These are phyloP conservation scores for Nemania abortiva DNA, from an alignment of 2,329 filamentous ascomycete genomes.

Conservation along the genomic window DNA sequence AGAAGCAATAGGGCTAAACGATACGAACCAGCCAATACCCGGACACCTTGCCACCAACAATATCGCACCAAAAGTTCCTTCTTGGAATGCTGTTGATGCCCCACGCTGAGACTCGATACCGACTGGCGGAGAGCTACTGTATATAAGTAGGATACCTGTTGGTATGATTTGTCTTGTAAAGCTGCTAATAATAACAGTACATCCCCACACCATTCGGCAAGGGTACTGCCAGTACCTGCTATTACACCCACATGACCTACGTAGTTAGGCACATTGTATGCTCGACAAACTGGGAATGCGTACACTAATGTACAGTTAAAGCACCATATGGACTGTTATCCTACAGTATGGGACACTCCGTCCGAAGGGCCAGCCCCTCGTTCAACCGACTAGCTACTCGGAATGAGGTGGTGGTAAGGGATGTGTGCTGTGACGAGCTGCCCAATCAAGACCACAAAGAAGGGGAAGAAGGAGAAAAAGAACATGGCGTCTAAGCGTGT, in stretches of 20 bases:
- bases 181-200: conserved; percentile 28
- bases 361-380: not conserved
- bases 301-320: not conserved
- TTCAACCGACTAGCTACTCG: not conserved
- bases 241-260: not conserved
- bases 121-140: conserved; percentile 17
- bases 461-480: not conserved
- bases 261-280: not conserved
- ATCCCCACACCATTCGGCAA: conserved; percentile 11
- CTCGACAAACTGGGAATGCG: not conserved
- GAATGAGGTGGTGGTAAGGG: conserved; percentile 3
- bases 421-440: conserved; percentile 4
- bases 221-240: not conserved
- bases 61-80: not conserved
- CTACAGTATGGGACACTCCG: not conserved
- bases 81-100: not conserved
- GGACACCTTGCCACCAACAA: not conserved
- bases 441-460: not conserved
- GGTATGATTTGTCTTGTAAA: conserved; percentile 18
- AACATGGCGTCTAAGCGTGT: not conserved
- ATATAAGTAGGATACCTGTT: not conserved
- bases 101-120: conserved; percentile 6
- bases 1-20: conserved; percentile 4
- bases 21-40: not conserved
- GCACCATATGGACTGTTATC: not conserved